Conservation (phyloP, 805 yeast genomes). For the Blastobotrys terrestris region DNA sequence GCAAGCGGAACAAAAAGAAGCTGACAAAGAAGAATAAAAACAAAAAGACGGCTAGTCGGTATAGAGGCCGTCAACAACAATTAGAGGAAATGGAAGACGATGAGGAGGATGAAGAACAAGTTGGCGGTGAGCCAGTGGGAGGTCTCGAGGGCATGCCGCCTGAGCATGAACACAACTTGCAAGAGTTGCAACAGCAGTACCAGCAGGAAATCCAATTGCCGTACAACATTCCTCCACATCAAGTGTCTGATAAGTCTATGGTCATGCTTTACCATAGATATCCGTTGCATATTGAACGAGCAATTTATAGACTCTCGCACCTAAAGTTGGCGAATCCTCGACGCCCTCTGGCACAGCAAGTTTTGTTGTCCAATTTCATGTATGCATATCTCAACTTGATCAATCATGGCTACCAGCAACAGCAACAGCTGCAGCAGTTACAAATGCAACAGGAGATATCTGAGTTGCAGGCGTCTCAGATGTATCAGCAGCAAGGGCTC, state of each 20-base stretch:
- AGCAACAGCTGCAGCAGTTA: slow-evolving; percentile 19
- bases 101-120: slow-evolving; percentile 1
- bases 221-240: slow-evolving; percentile 33
- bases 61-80: not conserved
- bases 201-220: slow-evolving; percentile 22
- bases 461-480: not conserved
- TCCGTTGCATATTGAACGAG: slow-evolving; percentile 94
- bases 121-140: slow-evolving; percentile 4
- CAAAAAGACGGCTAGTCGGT: not conserved
- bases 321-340: slow-evolving; percentile 91
- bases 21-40: slow-evolving; percentile 4
- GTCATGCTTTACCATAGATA: slow-evolving; percentile 48
- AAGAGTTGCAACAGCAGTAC: slow-evolving; percentile 17
- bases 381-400: slow-evolving; percentile 92
- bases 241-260: slow-evolving; percentile 28
- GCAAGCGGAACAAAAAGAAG: slow-evolving; percentile 4
- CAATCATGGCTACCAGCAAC: slow-evolving; percentile 58
- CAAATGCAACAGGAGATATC: slow-evolving; percentile 7
- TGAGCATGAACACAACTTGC: slow-evolving; percentile 8
- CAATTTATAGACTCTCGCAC: slow-evolving; percentile 88
- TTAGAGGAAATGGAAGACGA: not conserved
- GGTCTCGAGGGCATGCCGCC: slow-evolving; percentile 4
- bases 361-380: slow-evolving; percentile 90
- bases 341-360: slow-evolving; percentile 87
- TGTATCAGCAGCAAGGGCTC: slow-evolving; percentile 14